phyloP scores from a whole-genome alignment of 257 asterid species.

The Nicotiana knightiana region DNA sequence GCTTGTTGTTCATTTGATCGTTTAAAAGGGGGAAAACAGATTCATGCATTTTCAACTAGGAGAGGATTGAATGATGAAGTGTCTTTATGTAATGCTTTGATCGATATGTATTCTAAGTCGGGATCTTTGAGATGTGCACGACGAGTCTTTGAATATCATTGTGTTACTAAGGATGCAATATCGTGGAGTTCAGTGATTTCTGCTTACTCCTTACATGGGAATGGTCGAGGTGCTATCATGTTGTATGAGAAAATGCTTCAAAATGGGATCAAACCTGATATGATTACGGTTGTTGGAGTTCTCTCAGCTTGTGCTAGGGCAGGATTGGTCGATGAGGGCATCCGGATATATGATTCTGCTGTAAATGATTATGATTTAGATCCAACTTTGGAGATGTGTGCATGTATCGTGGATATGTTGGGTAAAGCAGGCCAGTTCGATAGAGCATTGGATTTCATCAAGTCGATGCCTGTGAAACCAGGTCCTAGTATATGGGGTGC shows the following conservation, averaged over 20 bases:
- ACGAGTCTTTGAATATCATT: constrained; percentile 38
- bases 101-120: constrained; percentile 50
- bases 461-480: constrained; percentile 39
- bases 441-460: constrained; percentile 43
- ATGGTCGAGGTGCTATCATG: constrained; percentile 38
- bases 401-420: constrained; percentile 63
- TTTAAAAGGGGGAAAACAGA: constrained; percentile 55
- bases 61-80: constrained; percentile 31
- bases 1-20: constrained; percentile 45
- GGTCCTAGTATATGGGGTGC: constrained; percentile 73
- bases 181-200: constrained; percentile 65
- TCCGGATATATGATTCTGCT: constrained; percentile 33
- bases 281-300: constrained; percentile 39
- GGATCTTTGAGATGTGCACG: constrained; percentile 49
- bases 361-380: constrained; percentile 21
- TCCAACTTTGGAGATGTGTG: constrained; percentile 56
- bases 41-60: constrained; percentile 57
- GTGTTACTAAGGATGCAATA: constrained; percentile 41
- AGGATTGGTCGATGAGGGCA: constrained; percentile 50
- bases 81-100: constrained; percentile 49
- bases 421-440: constrained; percentile 49
- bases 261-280: constrained; percentile 43
- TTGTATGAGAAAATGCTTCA: constrained; percentile 46
- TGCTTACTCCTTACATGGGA: constrained; percentile 59
- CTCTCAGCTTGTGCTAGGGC: constrained; percentile 69